Evolutionary conservation across 345 rosid species (phyloP).

Genomic region (Euphorbia pulcherrima): DNA sequence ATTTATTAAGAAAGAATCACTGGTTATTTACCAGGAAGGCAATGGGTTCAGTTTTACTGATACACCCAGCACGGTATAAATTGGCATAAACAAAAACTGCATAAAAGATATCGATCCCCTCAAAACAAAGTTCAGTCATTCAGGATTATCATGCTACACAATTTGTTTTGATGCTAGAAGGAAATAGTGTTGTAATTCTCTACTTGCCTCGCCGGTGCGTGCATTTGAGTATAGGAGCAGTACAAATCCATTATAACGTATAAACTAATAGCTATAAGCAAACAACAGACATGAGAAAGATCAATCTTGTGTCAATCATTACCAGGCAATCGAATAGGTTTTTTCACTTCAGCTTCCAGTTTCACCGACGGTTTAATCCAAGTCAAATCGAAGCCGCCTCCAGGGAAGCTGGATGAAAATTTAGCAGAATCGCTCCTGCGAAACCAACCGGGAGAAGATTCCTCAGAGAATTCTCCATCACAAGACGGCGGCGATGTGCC

Average conservation of each 20-base stretch:
- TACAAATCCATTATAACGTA: background rate
- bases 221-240: background rate
- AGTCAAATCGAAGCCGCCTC: slow-evolving; percentile 73
- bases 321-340: slow-evolving; percentile 33
- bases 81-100: background rate
- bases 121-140: background rate
- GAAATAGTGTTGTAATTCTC: background rate
- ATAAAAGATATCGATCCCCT: background rate
- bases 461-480: slow-evolving; percentile 41
- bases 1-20: too few relatives aligned
- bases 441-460: slow-evolving; percentile 44
- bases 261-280: background rate
- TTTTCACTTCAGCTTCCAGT: slow-evolving; percentile 12
- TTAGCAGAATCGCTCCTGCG: slow-evolving; percentile 53
- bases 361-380: slow-evolving; percentile 26
- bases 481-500: slow-evolving; percentile 40
- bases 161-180: background rate
- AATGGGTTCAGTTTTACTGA: background rate
- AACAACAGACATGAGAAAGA: background rate
- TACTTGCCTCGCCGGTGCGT: background rate
- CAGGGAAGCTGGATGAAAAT: slow-evolving; percentile 61
- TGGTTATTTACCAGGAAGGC: background rate
- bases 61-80: background rate
- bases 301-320: background rate
- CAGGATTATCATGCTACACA: background rate